A percentile compares a stretch with the other conserved stretches of the same genome.
phyloP scores from a whole-genome alignment of 305 asterid species.

The Fraxinus dipetala region DNA sequence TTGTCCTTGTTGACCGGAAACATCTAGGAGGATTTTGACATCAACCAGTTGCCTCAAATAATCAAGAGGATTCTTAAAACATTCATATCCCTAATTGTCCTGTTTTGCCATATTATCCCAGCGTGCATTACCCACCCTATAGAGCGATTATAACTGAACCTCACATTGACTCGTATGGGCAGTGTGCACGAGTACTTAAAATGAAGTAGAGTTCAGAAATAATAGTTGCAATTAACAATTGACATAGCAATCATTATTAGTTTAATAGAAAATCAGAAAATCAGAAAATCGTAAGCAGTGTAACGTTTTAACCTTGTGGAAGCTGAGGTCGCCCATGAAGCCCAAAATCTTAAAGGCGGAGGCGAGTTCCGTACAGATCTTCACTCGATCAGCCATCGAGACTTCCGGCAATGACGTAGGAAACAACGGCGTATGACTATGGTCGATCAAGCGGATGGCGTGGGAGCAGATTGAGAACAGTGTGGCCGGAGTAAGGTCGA shows the following conservation, averaged over 20 bases:
- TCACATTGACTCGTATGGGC: neutral
- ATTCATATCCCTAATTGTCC: neutral
- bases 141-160: neutral
- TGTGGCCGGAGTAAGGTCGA: conserved; percentile 44
- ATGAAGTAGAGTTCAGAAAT: neutral
- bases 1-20: neutral
- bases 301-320: conserved; percentile 46
- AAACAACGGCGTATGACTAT: conserved; percentile 28
- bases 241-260: neutral
- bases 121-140: neutral
- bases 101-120: neutral
- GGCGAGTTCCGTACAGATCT: conserved; percentile 49
- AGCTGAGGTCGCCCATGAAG: conserved; percentile 51
- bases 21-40: neutral
- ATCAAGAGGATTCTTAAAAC: neutral
- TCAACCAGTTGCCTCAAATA: neutral
- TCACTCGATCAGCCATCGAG: conserved; percentile 48
- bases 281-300: neutral
- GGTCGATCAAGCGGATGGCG: conserved; percentile 39
- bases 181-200: neutral
- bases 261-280: neutral
- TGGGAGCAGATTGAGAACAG: conserved; percentile 46
- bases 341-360: conserved; percentile 50
- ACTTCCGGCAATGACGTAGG: conserved; percentile 49
- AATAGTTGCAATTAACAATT: neutral